Evolutionary conservation across 352 stramenopile species (phyloP).

Genomic region (Pythium apleroticum): DNA sequence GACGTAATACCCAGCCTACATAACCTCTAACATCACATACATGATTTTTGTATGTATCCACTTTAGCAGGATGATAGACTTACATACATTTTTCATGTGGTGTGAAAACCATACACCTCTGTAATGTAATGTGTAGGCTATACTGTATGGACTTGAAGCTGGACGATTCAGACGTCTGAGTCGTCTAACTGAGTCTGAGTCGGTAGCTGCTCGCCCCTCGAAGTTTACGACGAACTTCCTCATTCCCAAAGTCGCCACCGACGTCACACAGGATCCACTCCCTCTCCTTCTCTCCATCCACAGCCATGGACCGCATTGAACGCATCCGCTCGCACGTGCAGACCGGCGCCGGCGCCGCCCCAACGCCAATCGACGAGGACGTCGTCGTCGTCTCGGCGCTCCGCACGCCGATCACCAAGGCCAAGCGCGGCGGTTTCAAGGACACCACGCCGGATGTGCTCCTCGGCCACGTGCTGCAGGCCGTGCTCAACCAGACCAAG

Average conservation of each 20-base stretch:
- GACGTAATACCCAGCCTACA: background rate
- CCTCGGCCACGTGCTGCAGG: conserved; percentile 81
- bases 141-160: background rate
- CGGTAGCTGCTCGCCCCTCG: conserved; percentile 1
- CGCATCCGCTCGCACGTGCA: conserved; percentile 71
- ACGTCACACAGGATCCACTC: conserved; percentile 3
- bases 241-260: conserved; percentile 10
- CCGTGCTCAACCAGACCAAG: conserved; percentile 81
- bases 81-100: background rate
- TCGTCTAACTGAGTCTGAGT: background rate
- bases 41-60: background rate
- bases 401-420: conserved; percentile 87
- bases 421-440: conserved; percentile 88
- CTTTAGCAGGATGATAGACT: background rate
- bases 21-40: background rate
- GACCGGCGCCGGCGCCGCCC: conserved; percentile 22
- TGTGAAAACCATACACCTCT: background rate
- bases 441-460: conserved; percentile 91
- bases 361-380: conserved; percentile 51
- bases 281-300: background rate
- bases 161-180: conserved; percentile 2
- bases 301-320: conserved; percentile 68
- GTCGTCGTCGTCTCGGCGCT: conserved; percentile 84
- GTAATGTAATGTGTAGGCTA: background rate
- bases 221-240: background rate